phyloP scores from a whole-genome alignment of 1,284 basidiomycete species.

The Xerocomus minutiporus region DNA sequence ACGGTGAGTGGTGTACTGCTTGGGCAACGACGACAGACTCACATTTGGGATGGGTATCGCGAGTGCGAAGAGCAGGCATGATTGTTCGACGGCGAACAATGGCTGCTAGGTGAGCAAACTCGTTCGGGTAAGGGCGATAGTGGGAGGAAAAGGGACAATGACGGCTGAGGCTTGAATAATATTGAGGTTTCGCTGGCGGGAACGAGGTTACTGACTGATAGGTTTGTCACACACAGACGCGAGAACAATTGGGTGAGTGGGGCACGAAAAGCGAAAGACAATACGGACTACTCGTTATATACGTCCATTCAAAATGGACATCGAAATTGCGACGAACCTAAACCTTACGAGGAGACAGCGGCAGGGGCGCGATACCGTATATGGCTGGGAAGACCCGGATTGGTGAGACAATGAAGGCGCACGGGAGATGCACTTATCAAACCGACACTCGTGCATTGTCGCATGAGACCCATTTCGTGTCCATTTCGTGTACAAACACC shows the following conservation, averaged over 20 bases:
- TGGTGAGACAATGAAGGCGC: conserved; percentile 35
- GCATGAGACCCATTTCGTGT: conserved; percentile 39
- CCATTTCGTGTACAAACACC: conserved; percentile 43
- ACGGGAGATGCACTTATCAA: conserved; percentile 29
- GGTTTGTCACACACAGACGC: conserved; percentile 43
- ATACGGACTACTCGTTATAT: conserved; percentile 59
- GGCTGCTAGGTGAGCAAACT: conserved; percentile 33
- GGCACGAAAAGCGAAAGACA: conserved; percentile 58
- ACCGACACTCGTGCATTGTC: conserved; percentile 27
- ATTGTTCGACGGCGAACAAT: conserved; percentile 36
- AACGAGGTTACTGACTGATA: conserved; percentile 37
- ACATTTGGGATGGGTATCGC: conserved; percentile 63
- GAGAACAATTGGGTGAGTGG: conserved; percentile 60
- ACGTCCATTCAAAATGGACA: conserved; percentile 34
- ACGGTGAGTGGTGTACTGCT: conserved; percentile 26
- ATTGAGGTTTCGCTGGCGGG: conserved; percentile 42
- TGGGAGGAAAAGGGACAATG: conserved; percentile 27
- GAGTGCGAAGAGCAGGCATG: conserved; percentile 73
- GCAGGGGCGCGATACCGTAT: conserved; percentile 22
- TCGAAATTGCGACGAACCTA: conserved; percentile 29
- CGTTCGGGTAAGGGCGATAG: conserved; percentile 30
- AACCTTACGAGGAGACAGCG: conserved; percentile 20
- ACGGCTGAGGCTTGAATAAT: conserved; percentile 39
- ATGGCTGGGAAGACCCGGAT: conserved; percentile 23
- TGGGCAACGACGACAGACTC: conserved; percentile 26